Base-by-base conservation (phyloP, 345 rosid genomes). In the Schrenkiella parvula region DNA sequence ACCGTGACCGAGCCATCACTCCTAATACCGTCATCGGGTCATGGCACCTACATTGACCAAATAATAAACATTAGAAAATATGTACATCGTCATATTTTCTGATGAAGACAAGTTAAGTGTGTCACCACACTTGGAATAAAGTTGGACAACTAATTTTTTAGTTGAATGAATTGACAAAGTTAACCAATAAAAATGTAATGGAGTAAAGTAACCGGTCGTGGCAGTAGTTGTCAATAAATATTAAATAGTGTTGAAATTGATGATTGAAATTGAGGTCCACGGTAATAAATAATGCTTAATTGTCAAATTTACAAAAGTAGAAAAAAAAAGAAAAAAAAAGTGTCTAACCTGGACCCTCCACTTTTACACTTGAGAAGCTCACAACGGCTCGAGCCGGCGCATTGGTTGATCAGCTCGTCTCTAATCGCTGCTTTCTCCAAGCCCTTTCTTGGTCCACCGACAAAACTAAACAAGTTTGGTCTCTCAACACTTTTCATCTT, bases 381-480 rank as follows among this genome's bases (percentile, higher is more conserved):
- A 76, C 90, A 84, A 0, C 28, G 35, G 25, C 28, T 48, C 2
- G 86, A 77, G 19, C 51, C 65, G 15, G 62, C 63, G 60, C 93
- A 88, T 18, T 84, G 85, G 6, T 54, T 56, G 17, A 88, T 83
- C 10, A 86, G 78, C 69, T 79, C 75, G 1, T 78, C 78, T 37
- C 91, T 52, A 50, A 84, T 76, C 10, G 86, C 84, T 6, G 72
- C 83, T 15, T 75, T 75, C 65, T 37, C 58, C 46, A 58, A 22
- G 1, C 59, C 68, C 0, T 85, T 87, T 7, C 89, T 62, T 0
- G 74, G 76, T 4, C 86, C 89, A 35, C 93, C 89, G 0, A 75
- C 86, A 10, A 88, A 88, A 1, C 85, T 77, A 82, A 84, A 84
- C 59, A 88, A 55, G 55, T 80, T 15, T 0, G 35, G 70, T 60